Conservation (phyloP, 441 rosid species). For the Rhodomyrtus psidioides region DNA sequence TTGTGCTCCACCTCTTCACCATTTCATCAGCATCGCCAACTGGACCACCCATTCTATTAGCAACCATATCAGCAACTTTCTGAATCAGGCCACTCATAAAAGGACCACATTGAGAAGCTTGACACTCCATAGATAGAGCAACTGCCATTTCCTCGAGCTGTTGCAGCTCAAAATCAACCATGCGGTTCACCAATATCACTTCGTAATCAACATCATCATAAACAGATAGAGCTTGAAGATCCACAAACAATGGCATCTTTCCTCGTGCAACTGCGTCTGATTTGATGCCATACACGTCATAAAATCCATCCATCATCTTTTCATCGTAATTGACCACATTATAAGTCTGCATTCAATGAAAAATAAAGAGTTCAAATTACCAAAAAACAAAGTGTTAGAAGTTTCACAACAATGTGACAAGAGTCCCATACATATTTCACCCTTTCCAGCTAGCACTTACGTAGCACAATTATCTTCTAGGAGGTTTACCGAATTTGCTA, state of each 20-base stretch:
- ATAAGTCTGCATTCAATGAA: conserved; percentile 62
- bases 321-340: conserved; percentile 81
- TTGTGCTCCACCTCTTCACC: conserved; percentile 60
- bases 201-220: conserved; percentile 66
- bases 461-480: background rate
- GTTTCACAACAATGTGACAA: background rate
- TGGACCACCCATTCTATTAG: conserved; percentile 86
- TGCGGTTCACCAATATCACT: conserved; percentile 75
- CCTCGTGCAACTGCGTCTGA: conserved; percentile 51
- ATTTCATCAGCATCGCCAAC: conserved; percentile 86
- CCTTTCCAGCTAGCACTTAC: background rate
- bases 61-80: conserved; percentile 86
- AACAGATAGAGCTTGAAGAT: conserved; percentile 69
- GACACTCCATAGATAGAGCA: conserved; percentile 37
- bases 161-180: conserved; percentile 62
- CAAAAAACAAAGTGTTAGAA: background rate
- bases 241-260: conserved; percentile 81
- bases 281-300: conserved; percentile 68
- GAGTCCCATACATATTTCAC: background rate
- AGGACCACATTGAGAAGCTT: conserved; percentile 29
- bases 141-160: conserved; percentile 63
- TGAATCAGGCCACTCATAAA: conserved; percentile 54
- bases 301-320: conserved; percentile 87
- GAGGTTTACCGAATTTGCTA: background rate
- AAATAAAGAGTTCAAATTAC: background rate